phyloP scores from a whole-genome alignment of 306 rosid genomes.

The Echinosophora koreensis region DNA sequence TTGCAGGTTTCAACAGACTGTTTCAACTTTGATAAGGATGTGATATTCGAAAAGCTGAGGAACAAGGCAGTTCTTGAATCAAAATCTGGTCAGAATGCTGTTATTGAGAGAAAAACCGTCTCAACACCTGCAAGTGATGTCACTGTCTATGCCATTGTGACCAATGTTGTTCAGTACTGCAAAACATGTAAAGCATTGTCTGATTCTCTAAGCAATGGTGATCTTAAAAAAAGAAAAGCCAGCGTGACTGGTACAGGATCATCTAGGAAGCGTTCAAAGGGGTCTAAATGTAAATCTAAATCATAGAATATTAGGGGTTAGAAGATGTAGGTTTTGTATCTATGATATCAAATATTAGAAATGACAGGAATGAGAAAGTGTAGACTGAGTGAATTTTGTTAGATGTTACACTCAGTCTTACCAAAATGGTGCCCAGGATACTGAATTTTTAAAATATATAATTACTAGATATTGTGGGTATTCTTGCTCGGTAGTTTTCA shows the following conservation, averaged over 20 bases:
- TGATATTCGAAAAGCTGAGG: slow-evolving; percentile 74
- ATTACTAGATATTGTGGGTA: slow-evolving; percentile 40
- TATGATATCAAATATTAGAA: slow-evolving; percentile 45
- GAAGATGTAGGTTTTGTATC: slow-evolving; percentile 55
- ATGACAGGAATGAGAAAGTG: slow-evolving; percentile 34
- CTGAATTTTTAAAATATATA: slow-evolving; percentile 24
- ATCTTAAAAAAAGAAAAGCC: slow-evolving; percentile 57
- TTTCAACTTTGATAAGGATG: slow-evolving; percentile 67
- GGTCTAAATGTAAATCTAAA: slow-evolving; percentile 62
- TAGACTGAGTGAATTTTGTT: slow-evolving; percentile 94
- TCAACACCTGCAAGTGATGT: slow-evolving; percentile 65
- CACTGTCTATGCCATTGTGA: slow-evolving; percentile 74
- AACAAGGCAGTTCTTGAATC: slow-evolving; percentile 70
- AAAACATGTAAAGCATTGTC: slow-evolving; percentile 50
- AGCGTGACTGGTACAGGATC: slow-evolving; percentile 58
- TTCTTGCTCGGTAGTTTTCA: too few relatives aligned
- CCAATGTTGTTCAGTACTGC: slow-evolving; percentile 71
- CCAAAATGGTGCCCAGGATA: slow-evolving; percentile 39
- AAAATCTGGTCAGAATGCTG: slow-evolving; percentile 78
- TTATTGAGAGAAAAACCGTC: slow-evolving; percentile 67
- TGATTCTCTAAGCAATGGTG: slow-evolving; percentile 65
- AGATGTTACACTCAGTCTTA: slow-evolving; percentile 71
- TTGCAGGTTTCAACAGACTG: slow-evolving; percentile 74
- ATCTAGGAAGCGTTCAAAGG: slow-evolving; percentile 81
- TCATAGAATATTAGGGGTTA: slow-evolving; percentile 48